Percentiles rank a stretch among this genome's conserved stretches.
Conservation (phyloP, 23 red algal genomes). For the Gracilariopsis chorda region DNA sequence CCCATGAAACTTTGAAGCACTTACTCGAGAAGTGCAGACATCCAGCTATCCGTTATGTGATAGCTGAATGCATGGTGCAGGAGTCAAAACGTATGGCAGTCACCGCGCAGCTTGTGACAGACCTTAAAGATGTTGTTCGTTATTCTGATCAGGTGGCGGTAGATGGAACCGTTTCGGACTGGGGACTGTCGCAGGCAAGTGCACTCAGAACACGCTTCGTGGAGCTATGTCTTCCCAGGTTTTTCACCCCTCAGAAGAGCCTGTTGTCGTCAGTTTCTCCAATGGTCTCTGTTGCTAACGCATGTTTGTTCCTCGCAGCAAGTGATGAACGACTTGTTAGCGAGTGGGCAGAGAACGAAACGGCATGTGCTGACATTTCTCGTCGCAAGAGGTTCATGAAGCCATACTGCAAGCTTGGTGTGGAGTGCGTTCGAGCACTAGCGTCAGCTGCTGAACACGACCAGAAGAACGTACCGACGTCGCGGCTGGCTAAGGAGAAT, state of each 20-base stretch:
- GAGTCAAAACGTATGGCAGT: conserved; percentile 31
- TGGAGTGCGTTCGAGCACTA: conserved; percentile 40
- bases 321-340: conserved; percentile 1
- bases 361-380: conserved; percentile 20
- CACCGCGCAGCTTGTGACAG: conserved; percentile 40
- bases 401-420: conserved; percentile 34
- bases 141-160: conserved; percentile 26
- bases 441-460: conserved; percentile 59
- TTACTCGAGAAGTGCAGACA: conserved; percentile 12
- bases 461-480: conserved; percentile 15
- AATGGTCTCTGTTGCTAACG: conserved; percentile 9
- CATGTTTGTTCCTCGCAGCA: background rate
- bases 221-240: background rate
- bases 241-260: conserved; percentile 33
- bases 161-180: background rate
- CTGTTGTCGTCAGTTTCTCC: conserved; percentile 4
- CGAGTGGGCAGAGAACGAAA: background rate
- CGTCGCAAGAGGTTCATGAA: conserved; percentile 12
- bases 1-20: conserved; percentile 23
- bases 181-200: conserved; percentile 15
- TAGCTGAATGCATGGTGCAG: conserved; percentile 15
- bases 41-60: conserved; percentile 18
- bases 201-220: conserved; percentile 6
- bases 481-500: conserved; percentile 30
- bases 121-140: conserved; percentile 44